A percentile compares a stretch with the other conserved stretches of the same genome.
Evolutionary conservation across 495 filamentous ascomycete species (phyloP).

Genomic region (Penicillium psychrofluorescens): DNA sequence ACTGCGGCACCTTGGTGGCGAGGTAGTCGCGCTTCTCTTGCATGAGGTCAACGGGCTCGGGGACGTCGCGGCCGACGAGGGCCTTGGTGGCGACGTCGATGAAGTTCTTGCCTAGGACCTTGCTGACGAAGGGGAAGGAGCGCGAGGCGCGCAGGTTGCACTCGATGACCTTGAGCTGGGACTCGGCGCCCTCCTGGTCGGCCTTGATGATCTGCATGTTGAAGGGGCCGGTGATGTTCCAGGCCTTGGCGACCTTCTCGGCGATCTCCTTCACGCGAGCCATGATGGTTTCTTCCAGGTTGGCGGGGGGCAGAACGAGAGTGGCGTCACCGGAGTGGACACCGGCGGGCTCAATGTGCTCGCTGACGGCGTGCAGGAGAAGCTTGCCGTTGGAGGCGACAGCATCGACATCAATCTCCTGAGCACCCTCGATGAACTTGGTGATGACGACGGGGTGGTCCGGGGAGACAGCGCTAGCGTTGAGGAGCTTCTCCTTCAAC

Average conservation of each 20-base stretch:
- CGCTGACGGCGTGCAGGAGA: slow-evolving; percentile 86
- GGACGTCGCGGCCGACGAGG: slow-evolving; percentile 78
- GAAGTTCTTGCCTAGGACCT: slow-evolving; percentile 95
- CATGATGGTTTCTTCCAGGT: slow-evolving; percentile 67
- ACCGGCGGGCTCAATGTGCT: slow-evolving; percentile 93
- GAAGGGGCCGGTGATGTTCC: slow-evolving; percentile 95
- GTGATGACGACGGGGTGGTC: slow-evolving; percentile 98
- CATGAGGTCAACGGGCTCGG: slow-evolving; percentile 86
- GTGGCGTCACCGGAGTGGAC: slow-evolving; percentile 96
- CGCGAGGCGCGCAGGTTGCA: slow-evolving; percentile 97
- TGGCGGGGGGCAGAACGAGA: slow-evolving; percentile 78
- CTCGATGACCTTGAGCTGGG: slow-evolving; percentile 89
- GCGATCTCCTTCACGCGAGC: slow-evolving; percentile 89
- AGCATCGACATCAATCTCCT: slow-evolving; percentile 97
- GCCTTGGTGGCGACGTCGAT: slow-evolving; percentile 94
- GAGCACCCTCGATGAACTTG: slow-evolving; percentile 94
- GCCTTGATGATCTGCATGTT: slow-evolving; percentile 99
- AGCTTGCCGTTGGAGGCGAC: slow-evolving; percentile 83
- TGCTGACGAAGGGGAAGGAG: slow-evolving; percentile 96
- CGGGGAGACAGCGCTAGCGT: slow-evolving; percentile 83
- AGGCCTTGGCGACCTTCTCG: slow-evolving; percentile 91
- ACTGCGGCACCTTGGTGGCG: slow-evolving; percentile 96
- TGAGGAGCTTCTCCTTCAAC: slow-evolving; percentile 79
- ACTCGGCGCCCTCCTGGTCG: slow-evolving; percentile 57
- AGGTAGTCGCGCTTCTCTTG: slow-evolving; percentile 78